Conservation (phyloP, 2,329 filamentous ascomycete species). For the Zarea fungicola region DNA sequence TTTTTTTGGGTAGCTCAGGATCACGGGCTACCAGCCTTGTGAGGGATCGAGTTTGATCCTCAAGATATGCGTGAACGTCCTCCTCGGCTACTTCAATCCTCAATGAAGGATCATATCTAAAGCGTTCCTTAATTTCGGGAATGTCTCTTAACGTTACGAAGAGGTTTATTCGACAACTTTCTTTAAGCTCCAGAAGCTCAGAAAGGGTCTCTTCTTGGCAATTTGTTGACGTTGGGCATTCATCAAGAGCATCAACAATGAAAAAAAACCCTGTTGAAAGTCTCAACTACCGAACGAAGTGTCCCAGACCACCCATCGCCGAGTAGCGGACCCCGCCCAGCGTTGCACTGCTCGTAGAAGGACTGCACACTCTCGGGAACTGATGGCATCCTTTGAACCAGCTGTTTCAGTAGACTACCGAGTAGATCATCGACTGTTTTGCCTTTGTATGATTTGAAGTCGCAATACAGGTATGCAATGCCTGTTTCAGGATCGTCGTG, state of each 20-base stretch:
- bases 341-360: slow-evolving; percentile 6
- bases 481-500: slow-evolving; percentile 21
- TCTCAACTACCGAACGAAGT: background rate
- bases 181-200: slow-evolving; percentile 11
- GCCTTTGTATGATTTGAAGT: slow-evolving; percentile 33
- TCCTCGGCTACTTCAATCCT: slow-evolving; percentile 16
- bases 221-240: slow-evolving; percentile 7
- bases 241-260: slow-evolving; percentile 23
- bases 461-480: slow-evolving; percentile 43
- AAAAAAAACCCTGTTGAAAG: slow-evolving; percentile 14
- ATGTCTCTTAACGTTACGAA: slow-evolving; percentile 21
- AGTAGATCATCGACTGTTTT: slow-evolving; percentile 30
- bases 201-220: background rate
- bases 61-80: slow-evolving; percentile 15
- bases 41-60: background rate
- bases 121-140: slow-evolving; percentile 10
- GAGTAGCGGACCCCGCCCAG: background rate
- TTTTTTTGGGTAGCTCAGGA: slow-evolving; percentile 8
- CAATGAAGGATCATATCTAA: background rate
- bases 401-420: slow-evolving; percentile 32
- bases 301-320: background rate
- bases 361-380: slow-evolving; percentile 3
- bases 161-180: slow-evolving; percentile 3
- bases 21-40: background rate
- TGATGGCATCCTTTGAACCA: slow-evolving; percentile 16